Conservation (phyloP, 345 rosid genomes). For the Turritis glabra region DNA sequence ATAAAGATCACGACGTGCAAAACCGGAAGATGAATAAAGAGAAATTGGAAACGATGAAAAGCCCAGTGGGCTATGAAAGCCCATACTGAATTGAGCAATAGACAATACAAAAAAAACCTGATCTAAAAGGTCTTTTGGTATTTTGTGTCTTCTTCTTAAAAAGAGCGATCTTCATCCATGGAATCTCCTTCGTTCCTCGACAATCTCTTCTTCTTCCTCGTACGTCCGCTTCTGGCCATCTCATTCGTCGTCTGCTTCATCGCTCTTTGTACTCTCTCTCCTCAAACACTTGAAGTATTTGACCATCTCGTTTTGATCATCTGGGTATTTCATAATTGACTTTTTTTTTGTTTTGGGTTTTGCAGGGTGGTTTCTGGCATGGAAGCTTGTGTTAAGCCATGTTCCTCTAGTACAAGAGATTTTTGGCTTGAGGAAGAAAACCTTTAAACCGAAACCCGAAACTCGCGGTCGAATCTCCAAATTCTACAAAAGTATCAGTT, state of each 20-base stretch:
- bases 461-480: constrained; percentile 50
- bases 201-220: constrained; percentile 40
- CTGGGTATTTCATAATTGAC: constrained; percentile 11
- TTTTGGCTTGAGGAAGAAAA: constrained; percentile 67
- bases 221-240: constrained; percentile 66
- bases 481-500: constrained; percentile 49
- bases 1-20: no score
- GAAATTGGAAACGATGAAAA: no score
- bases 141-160: no score
- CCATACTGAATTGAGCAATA: no score
- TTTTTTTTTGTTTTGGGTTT: background rate
- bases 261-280: constrained; percentile 44
- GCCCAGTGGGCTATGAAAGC: no score
- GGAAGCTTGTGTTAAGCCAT: constrained; percentile 86
- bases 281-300: background rate
- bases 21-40: no score
- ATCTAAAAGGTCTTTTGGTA: no score
- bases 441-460: constrained; percentile 52
- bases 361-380: constrained; percentile 84
- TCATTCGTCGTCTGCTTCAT: constrained; percentile 60
- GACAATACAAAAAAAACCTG: no score
- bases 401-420: constrained; percentile 87
- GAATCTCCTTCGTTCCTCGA: constrained; percentile 37
- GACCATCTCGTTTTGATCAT: background rate
- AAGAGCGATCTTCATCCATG: constrained; percentile 16